Conservation (phyloP, 2,329 filamentous ascomycete species). For the Tolypocladium endophyticum region DNA sequence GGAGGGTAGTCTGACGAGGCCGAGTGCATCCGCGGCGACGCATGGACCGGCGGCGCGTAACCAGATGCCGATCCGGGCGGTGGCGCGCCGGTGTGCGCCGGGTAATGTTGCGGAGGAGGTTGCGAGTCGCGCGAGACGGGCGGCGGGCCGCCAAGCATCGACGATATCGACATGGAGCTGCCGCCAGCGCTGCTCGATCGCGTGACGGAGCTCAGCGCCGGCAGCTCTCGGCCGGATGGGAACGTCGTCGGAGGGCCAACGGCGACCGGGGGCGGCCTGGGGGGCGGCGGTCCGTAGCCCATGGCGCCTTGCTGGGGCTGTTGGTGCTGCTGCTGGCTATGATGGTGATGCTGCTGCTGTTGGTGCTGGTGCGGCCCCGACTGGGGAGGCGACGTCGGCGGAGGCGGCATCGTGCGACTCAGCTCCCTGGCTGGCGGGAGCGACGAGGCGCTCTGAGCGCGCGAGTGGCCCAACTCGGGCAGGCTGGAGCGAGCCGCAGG, state of each 20-base stretch:
- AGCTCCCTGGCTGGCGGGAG: constrained; percentile 24
- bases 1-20: constrained; percentile 48
- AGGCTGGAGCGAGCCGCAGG: constrained; percentile 17
- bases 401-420: constrained; percentile 35
- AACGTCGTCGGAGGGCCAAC: constrained; percentile 35
- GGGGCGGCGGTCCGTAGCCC: constrained; percentile 34
- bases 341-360: constrained; percentile 17
- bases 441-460: constrained; percentile 34
- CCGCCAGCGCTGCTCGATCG: constrained; percentile 33
- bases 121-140: constrained; percentile 30
- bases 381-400: constrained; percentile 30
- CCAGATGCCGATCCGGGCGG: constrained; percentile 30
- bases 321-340: constrained; percentile 13
- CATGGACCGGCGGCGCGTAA: constrained; percentile 39
- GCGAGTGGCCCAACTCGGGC: constrained; percentile 26
- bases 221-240: constrained; percentile 39
- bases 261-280: constrained; percentile 30
- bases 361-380: constrained; percentile 17
- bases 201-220: constrained; percentile 38
- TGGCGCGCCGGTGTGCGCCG: constrained; percentile 22
- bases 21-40: constrained; percentile 45
- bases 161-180: constrained; percentile 52
- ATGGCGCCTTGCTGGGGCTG: constrained; percentile 21
- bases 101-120: constrained; percentile 29
- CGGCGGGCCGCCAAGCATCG: constrained; percentile 45